Evolutionary conservation across 179 eudicot genomes (phyloP).

Genomic region (Nepenthes alata): DNA sequence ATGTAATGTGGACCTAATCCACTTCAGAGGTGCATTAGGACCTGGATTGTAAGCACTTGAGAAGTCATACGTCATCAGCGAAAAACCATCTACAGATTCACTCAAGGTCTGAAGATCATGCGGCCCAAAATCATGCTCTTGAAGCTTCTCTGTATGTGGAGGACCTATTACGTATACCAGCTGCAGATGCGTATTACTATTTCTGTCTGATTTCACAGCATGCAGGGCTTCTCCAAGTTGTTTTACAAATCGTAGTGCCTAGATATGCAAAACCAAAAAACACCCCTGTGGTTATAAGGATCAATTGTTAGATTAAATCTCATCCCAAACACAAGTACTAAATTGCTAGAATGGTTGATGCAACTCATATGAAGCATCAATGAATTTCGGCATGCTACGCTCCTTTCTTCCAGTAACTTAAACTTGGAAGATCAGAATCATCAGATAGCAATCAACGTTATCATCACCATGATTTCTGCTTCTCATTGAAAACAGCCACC

Average conservation of each 20-base stretch:
- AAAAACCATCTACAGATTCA: constrained; percentile 81
- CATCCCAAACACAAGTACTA: background rate
- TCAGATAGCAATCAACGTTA: too few relatives aligned
- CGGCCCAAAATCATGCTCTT: constrained; percentile 81
- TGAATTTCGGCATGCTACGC: too few relatives aligned
- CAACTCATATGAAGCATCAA: background rate
- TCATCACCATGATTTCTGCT: too few relatives aligned
- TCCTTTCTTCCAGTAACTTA: too few relatives aligned
- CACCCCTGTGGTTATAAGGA: background rate
- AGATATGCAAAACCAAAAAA: constrained; percentile 15
- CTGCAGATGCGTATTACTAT: constrained; percentile 33
- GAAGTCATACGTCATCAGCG: constrained; percentile 95
- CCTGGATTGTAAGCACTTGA: constrained; percentile 83
- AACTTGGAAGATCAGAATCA: too few relatives aligned
- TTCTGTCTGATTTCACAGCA: constrained; percentile 30
- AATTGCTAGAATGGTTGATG: background rate
- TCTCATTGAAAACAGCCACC: too few relatives aligned
- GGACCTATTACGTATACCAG: constrained; percentile 86
- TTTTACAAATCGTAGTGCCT: constrained; percentile 74
- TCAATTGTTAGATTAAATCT: background rate
- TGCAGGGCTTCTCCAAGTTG: constrained; percentile 80
- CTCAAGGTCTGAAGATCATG: constrained; percentile 58
- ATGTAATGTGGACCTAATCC: constrained; percentile 58
- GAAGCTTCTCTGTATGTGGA: constrained; percentile 56
- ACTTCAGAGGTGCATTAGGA: constrained; percentile 88